Evolutionary conservation across 2,329 filamentous ascomycete genomes (phyloP).

Genomic region (Fusarium sp.): DNA sequence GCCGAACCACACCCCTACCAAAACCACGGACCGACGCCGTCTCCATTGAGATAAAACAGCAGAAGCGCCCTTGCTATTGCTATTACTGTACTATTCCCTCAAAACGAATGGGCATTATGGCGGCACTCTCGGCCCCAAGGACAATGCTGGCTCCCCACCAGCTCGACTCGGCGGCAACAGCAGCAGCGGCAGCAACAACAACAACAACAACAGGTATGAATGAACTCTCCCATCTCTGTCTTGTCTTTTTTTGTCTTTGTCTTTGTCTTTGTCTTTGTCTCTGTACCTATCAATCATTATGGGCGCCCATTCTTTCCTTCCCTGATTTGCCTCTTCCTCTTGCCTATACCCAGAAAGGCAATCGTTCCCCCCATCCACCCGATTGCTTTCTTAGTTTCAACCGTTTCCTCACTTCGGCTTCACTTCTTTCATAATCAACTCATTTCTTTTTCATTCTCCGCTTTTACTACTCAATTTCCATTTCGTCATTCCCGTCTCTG

Average conservation of each 20-base stretch:
- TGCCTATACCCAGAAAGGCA: slow-evolving; percentile 22
- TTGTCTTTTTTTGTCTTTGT: slow-evolving; percentile 8
- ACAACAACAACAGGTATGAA: slow-evolving; percentile 38
- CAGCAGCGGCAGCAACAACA: slow-evolving; percentile 3
- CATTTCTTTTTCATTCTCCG: slow-evolving; percentile 19
- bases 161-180: slow-evolving; percentile 38
- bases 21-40: slow-evolving; percentile 10
- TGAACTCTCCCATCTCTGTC: slow-evolving; percentile 6
- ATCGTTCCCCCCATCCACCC: not conserved
- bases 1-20: slow-evolving; percentile 36
- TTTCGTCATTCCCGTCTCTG: slow-evolving; percentile 29
- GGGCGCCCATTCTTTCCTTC: slow-evolving; percentile 4
- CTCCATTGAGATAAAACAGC: slow-evolving; percentile 30
- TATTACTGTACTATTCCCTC: not conserved
- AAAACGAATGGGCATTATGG: slow-evolving; percentile 35
- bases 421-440: slow-evolving; percentile 13
- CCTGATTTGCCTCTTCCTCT: slow-evolving; percentile 21
- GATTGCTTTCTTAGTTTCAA: slow-evolving; percentile 4
- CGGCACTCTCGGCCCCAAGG: slow-evolving; percentile 42
- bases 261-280: slow-evolving; percentile 16
- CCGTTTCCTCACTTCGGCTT: slow-evolving; percentile 12
- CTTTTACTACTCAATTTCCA: slow-evolving; percentile 25
- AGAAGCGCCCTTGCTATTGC: slow-evolving; percentile 24
- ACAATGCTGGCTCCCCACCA: slow-evolving; percentile 41
- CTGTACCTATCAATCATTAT: slow-evolving; percentile 21